Evolutionary conservation across 164 flowering plant genomes (phyloP).

Genomic region (Chimonanthus salicifolius): DNA sequence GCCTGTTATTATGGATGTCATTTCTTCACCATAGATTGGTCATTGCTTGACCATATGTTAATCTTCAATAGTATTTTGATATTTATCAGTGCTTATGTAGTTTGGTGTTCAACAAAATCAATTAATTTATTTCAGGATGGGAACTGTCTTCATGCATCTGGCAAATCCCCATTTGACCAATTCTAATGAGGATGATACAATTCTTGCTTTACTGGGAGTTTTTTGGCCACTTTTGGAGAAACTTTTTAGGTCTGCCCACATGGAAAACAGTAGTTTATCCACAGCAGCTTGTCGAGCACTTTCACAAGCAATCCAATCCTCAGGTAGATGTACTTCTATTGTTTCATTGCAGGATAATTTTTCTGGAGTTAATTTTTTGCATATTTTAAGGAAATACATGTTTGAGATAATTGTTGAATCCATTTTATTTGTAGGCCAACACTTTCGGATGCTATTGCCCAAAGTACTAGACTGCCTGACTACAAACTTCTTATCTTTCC

Average conservation of each 20-base stretch:
- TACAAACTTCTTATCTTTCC: slow-evolving; percentile 65
- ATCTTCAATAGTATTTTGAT: neutral
- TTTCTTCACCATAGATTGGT: neutral
- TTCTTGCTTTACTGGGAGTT: slow-evolving; percentile 43
- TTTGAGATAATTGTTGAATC: neutral
- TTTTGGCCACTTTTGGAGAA: slow-evolving; percentile 91
- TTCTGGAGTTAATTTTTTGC: neutral
- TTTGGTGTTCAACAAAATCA: neutral
- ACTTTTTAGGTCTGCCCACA: slow-evolving; percentile 58
- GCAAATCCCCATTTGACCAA: slow-evolving; percentile 30
- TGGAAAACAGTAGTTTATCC: slow-evolving; percentile 70
- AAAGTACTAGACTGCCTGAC: slow-evolving; percentile 73
- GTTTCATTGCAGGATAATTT: neutral
- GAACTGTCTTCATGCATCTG: slow-evolving; percentile 77
- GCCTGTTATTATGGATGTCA: neutral
- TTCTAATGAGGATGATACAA: slow-evolving; percentile 48
- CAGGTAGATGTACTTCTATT: slow-evolving; percentile 37
- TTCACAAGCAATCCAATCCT: slow-evolving; percentile 75
- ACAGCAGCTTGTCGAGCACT: slow-evolving; percentile 92
- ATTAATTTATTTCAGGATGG: slow-evolving; percentile 55
- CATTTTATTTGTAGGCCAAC: slow-evolving; percentile 60
- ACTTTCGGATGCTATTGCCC: slow-evolving; percentile 59
- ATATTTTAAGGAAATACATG: neutral
- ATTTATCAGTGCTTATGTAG: neutral
- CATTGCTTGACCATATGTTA: neutral